Conservation (phyloP, 148 eudicot genomes). For the Cornus controversa region DNA sequence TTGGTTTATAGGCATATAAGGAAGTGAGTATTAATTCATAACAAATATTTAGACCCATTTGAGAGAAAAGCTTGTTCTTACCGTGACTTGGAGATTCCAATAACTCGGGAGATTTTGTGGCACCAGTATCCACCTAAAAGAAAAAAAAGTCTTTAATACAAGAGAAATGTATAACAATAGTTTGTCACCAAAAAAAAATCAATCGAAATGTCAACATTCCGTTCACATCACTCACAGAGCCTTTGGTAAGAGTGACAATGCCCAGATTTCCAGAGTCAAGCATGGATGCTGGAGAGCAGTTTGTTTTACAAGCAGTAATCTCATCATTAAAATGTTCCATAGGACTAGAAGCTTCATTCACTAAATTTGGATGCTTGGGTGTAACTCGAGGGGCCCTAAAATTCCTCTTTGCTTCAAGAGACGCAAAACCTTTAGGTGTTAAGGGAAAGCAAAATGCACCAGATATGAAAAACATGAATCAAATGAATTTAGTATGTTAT, state of each 20-base stretch:
- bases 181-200: neutral
- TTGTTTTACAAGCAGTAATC: slow-evolving; percentile 21
- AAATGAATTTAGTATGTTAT: neutral
- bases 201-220: neutral
- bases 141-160: neutral
- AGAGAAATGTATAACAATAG: neutral
- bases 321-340: slow-evolving; percentile 26
- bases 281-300: slow-evolving; percentile 23
- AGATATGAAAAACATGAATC: too few species aligned
- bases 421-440: slow-evolving; percentile 72
- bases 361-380: slow-evolving; percentile 34
- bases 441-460: slow-evolving; percentile 31
- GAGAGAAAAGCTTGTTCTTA: slow-evolving; percentile 22
- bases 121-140: slow-evolving; percentile 37
- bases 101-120: slow-evolving; percentile 14
- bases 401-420: slow-evolving; percentile 89
- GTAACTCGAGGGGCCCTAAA: slow-evolving; percentile 70
- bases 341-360: slow-evolving; percentile 28
- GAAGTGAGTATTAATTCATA: neutral
- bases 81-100: slow-evolving; percentile 36
- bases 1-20: neutral
- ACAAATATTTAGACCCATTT: slow-evolving; percentile 5
- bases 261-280: slow-evolving; percentile 23
- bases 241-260: slow-evolving; percentile 17
- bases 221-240: slow-evolving; percentile 30